phyloP scores from a whole-genome alignment of 1,284 basidiomycete species.

The Cerioporus squamosus region DNA sequence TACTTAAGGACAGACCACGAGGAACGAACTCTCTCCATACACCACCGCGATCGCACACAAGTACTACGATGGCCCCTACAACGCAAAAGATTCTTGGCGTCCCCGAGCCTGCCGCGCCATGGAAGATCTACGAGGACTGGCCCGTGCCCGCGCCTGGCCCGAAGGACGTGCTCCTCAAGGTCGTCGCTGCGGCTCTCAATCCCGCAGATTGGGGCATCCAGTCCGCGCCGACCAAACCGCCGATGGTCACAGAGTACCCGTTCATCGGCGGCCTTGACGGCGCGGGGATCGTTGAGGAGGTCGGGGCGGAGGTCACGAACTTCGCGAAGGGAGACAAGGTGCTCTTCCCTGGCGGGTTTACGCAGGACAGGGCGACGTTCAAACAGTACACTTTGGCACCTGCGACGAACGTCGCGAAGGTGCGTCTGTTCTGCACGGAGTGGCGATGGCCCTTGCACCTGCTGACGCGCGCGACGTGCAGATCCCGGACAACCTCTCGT shows the following conservation, averaged over 20 bases:
- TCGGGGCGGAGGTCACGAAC: conserved; percentile 55
- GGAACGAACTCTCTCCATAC: too few relatives aligned
- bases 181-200: conserved; percentile 1
- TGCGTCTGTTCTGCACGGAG: background rate
- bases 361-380: background rate
- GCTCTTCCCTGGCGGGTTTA: conserved; percentile 1
- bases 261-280: conserved; percentile 57
- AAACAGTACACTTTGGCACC: conserved; percentile 31
- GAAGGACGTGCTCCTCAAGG: conserved; percentile 10
- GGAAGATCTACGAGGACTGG: conserved; percentile 2
- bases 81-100: conserved; percentile 11
- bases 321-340: conserved; percentile 54
- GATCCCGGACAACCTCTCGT: conserved; percentile 33
- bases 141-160: conserved; percentile 7
- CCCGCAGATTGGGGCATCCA: background rate
- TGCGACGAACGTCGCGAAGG: conserved; percentile 30
- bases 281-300: conserved; percentile 57
- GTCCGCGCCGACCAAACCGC: background rate
- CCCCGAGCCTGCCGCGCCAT: background rate
- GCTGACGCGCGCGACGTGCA: conserved; percentile 4
- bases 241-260: conserved; percentile 3
- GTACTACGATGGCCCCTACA: background rate
- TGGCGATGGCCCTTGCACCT: background rate
- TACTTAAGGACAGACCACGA: too few relatives aligned
- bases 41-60: too few relatives aligned